These are phyloP conservation scores for Inosperma sp. DNA, from an alignment of 768 basidiomycete genomes.

Conservation along the genomic window DNA sequence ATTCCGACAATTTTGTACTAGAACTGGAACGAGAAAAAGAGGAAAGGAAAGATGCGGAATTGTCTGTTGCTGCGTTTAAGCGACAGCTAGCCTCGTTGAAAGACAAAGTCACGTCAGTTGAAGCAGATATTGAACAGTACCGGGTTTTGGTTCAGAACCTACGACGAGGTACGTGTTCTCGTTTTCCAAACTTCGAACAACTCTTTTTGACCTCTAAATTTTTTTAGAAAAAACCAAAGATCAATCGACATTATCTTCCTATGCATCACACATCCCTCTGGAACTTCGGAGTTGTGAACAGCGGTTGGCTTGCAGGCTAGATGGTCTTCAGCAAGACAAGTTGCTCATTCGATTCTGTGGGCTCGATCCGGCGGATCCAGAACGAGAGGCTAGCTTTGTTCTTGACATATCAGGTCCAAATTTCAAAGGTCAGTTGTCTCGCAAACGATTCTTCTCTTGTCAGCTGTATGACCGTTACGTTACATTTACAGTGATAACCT, in stretches of 20 bases:
- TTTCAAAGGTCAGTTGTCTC: slow-evolving; percentile 61
- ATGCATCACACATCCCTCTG: slow-evolving; percentile 47
- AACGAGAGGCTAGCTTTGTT: slow-evolving; percentile 67
- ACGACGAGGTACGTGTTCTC: slow-evolving; percentile 48
- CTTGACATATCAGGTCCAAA: slow-evolving; percentile 61
- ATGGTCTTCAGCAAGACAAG: slow-evolving; percentile 70
- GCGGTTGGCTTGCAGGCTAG: slow-evolving; percentile 59
- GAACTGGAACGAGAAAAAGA: slow-evolving; percentile 67
- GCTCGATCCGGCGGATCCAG: slow-evolving; percentile 53
- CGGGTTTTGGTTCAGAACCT: slow-evolving; percentile 57
- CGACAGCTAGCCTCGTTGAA: slow-evolving; percentile 61
- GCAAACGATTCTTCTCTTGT: not conserved
- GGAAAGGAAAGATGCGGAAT: slow-evolving; percentile 66
- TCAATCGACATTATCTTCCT: slow-evolving; percentile 46
- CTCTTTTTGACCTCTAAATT: not conserved
- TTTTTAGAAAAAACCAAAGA: slow-evolving; percentile 65
- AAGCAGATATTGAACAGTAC: slow-evolving; percentile 71
- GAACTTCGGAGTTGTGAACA: slow-evolving; percentile 58
- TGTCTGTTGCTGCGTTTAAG: slow-evolving; percentile 53
- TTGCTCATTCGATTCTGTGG: slow-evolving; percentile 70
- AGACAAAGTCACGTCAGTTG: slow-evolving; percentile 55
- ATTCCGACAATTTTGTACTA: slow-evolving; percentile 20
- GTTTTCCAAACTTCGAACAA: not conserved
- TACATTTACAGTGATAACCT: slow-evolving; percentile 61
- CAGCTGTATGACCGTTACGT: not conserved